phyloP scores from a whole-genome alignment of 192 early-diverging fungal species.

The Coemansia guatemalensis region DNA sequence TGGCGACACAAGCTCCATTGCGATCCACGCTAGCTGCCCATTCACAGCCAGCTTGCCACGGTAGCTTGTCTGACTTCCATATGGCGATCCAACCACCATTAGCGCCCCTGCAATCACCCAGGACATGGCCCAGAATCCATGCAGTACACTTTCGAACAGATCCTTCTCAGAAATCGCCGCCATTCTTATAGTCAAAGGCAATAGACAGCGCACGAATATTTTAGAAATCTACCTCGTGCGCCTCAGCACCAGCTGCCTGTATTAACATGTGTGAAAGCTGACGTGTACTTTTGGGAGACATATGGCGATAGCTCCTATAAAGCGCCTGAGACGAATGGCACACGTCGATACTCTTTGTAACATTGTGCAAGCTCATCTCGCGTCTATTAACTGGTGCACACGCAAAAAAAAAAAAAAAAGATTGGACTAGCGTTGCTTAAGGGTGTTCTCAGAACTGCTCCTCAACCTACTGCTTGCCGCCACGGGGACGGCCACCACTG shows the following conservation, averaged over 20 bases:
- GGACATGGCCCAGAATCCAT: slow-evolving; percentile 12
- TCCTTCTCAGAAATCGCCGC: slow-evolving; percentile 5
- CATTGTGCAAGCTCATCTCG: background rate
- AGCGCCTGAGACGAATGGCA: too few relatives aligned
- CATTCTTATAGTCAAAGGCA: background rate
- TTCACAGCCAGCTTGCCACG: slow-evolving; percentile 20
- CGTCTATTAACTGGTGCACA: background rate
- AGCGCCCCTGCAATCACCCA: slow-evolving; percentile 16
- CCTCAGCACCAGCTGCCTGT: too few relatives aligned
- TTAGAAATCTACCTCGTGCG: too few relatives aligned
- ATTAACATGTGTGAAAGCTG: too few relatives aligned
- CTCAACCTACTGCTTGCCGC: slow-evolving; percentile 31
- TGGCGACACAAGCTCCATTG: slow-evolving; percentile 50
- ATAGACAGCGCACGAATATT: too few relatives aligned
- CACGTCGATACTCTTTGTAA: too few relatives aligned
- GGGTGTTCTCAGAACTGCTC: background rate
- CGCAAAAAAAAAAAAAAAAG: slow-evolving; percentile 1
- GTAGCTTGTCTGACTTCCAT: slow-evolving; percentile 47
- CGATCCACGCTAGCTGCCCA: slow-evolving; percentile 33
- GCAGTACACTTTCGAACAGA: slow-evolving; percentile 13
- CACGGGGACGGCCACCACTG: slow-evolving; percentile 12
- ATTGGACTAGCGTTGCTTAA: background rate
- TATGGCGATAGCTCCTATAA: too few relatives aligned
- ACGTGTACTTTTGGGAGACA: too few relatives aligned
- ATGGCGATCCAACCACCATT: slow-evolving; percentile 44